Evolutionary conservation across 768 basidiomycete genomes (phyloP), one percentile per base, ranked within the genome.

Genomic region (Suillus paluster): DNA sequence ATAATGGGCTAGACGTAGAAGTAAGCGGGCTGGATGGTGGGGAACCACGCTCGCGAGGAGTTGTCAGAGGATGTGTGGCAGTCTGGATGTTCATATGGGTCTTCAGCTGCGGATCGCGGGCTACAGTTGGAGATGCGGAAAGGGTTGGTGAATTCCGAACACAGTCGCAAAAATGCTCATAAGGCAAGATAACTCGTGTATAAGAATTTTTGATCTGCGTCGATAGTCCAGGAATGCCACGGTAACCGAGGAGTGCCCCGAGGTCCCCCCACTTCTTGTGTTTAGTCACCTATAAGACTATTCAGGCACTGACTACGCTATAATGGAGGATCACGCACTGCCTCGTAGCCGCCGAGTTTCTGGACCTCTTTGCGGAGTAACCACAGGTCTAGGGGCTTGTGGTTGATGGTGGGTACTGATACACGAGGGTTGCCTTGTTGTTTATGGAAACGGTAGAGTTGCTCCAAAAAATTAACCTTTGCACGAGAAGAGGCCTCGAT

Each of bases 401-500:
- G 89, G 75, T 95, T 95, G 73, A 99, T 94, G 36, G 91, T 91
- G 61, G 97, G 97, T 38, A 98, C 90, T n/a, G 88, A 88, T 27
- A 98, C 89, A 66, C 92, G 88, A 63, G 88, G 82, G 73, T 95
- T 94, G 53, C 94, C 94, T 78, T 96, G 95, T 75, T 98, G 96
- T 69, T 92, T 90, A 78, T 99, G 97, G 75, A 91, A 99, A 68
- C 94, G 91, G 77, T 96, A 96, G 54, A 99, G 84, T 77, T 97
- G 95, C 75, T 99, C 97, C 67, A 98, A 78, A 78, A 97, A 99
- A 80, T 97, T 99, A 75, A 99, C 79, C 77, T 96, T 97, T 56
- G 97, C 97, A 68, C 97, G 83, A 63, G 95, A 96, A 39, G 96
- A 92, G 17, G 97, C 97, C 79, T 99, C 97, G 66, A 99, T 94